These are phyloP conservation scores for Sporothrix luriei DNA, from an alignment of 2,329 filamentous ascomycete genomes.

Conservation along the genomic window DNA sequence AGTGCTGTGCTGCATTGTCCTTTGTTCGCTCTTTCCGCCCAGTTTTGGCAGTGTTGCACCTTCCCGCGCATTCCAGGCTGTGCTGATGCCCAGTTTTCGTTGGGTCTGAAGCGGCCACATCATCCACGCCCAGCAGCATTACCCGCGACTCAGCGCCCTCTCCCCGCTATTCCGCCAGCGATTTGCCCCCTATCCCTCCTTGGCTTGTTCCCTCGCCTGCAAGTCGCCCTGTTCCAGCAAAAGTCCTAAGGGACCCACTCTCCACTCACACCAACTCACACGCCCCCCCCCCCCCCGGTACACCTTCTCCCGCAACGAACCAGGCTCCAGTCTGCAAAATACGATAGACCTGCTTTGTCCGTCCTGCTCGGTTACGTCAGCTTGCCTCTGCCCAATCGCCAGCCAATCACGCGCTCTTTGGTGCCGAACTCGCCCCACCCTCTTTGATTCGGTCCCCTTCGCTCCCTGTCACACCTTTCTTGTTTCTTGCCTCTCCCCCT, in stretches of 20 bases:
- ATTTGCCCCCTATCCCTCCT: constrained; percentile 28
- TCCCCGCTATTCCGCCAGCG: constrained; percentile 21
- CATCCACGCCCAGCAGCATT: constrained; percentile 35
- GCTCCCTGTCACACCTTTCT: constrained; percentile 1
- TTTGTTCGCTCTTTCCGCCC: constrained; percentile 21
- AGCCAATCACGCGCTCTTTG: constrained; percentile 36
- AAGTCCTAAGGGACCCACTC: constrained; percentile 31
- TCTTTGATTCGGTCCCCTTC: background rate
- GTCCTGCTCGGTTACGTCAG: constrained; percentile 37
- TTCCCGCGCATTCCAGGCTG: constrained; percentile 22
- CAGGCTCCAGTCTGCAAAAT: constrained; percentile 29
- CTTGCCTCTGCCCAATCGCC: constrained; percentile 21
- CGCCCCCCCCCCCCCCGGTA: constrained; percentile 16
- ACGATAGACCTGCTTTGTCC: constrained; percentile 24
- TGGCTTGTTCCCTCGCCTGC: background rate
- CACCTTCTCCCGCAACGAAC: constrained; percentile 18
- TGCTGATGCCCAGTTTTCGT: constrained; percentile 35
- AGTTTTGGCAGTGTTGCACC: constrained; percentile 25
- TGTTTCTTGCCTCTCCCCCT: constrained; percentile 15
- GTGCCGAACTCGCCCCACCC: constrained; percentile 25
- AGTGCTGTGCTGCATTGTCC: constrained; percentile 3
- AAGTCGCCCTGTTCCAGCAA: constrained; percentile 27
- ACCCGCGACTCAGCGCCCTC: constrained; percentile 28
- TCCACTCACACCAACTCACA: constrained; percentile 26
- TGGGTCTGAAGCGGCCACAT: constrained; percentile 41